Evolutionary conservation across 2,329 filamentous ascomycete species (phyloP).

Genomic region (Beauveria caledonica): DNA sequence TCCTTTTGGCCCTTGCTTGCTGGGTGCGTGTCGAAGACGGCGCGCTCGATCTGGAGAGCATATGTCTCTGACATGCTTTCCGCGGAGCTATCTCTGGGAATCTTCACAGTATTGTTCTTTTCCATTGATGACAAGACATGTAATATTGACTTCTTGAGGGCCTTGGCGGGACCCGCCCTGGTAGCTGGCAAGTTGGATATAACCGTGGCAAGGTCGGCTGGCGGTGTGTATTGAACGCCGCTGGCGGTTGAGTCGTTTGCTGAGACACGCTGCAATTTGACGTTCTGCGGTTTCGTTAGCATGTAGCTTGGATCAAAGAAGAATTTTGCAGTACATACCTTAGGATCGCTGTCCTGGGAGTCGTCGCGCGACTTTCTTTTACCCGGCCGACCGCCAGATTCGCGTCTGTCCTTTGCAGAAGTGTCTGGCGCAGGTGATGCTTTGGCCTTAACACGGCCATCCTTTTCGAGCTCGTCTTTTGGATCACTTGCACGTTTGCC

Average conservation of each 20-base stretch:
- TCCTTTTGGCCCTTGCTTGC: constrained; percentile 37
- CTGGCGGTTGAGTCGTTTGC: constrained; percentile 35
- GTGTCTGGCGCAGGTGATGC: constrained; percentile 29
- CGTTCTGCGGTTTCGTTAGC: constrained; percentile 24
- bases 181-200: constrained; percentile 50
- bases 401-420: constrained; percentile 32
- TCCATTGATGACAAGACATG: constrained; percentile 58
- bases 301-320: neutral
- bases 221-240: constrained; percentile 37
- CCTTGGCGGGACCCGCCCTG: constrained; percentile 62
- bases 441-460: constrained; percentile 15
- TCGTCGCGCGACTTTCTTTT: constrained; percentile 54
- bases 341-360: constrained; percentile 42
- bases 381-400: constrained; percentile 26
- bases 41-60: constrained; percentile 73
- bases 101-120: constrained; percentile 54
- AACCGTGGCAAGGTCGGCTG: constrained; percentile 41
- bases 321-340: constrained; percentile 30
- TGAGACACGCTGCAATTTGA: constrained; percentile 45
- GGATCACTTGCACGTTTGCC: constrained; percentile 58
- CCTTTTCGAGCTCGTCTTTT: constrained; percentile 51
- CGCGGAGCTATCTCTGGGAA: constrained; percentile 55
- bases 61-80: constrained; percentile 60
- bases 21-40: constrained; percentile 49
- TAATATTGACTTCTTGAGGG: constrained; percentile 60